Conservation (phyloP, 2,329 filamentous ascomycete genomes). For the Pseudodiploospora longispora region DNA sequence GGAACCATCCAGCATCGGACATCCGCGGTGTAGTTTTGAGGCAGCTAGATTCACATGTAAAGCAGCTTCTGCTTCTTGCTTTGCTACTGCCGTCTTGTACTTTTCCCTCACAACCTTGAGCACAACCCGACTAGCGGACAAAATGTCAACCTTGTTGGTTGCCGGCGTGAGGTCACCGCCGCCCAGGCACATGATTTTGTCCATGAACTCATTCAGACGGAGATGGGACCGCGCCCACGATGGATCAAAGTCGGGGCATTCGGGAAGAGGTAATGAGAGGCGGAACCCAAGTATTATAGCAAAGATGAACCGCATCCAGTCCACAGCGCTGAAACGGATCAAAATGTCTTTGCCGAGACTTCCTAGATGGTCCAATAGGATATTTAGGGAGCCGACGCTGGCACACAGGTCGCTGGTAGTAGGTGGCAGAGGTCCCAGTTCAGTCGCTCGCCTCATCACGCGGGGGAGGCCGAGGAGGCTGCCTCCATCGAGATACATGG, state of each 20-base stretch:
- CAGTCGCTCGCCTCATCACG: neutral
- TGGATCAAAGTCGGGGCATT: slow-evolving; percentile 28
- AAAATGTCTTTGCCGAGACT: slow-evolving; percentile 23
- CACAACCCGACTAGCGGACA: slow-evolving; percentile 38
- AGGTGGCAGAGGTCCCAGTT: slow-evolving; percentile 8
- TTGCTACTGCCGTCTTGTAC: slow-evolving; percentile 28
- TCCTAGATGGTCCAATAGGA: slow-evolving; percentile 25
- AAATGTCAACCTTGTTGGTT: slow-evolving; percentile 29
- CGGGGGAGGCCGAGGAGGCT: slow-evolving; percentile 22
- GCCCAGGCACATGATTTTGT: slow-evolving; percentile 21
- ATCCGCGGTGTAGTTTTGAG: slow-evolving; percentile 20
- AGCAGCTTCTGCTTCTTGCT: slow-evolving; percentile 11
- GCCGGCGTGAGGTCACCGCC: slow-evolving; percentile 15
- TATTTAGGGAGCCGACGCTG: slow-evolving; percentile 18
- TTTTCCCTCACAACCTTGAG: slow-evolving; percentile 38
- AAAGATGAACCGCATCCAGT: slow-evolving; percentile 36
- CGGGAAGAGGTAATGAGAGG: slow-evolving; percentile 36
- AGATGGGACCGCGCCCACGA: slow-evolving; percentile 31
- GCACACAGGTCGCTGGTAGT: slow-evolving; percentile 14
- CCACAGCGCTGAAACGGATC: slow-evolving; percentile 29
- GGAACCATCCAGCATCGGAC: slow-evolving; percentile 45
- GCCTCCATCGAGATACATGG: slow-evolving; percentile 32
- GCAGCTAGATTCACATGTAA: slow-evolving; percentile 16
- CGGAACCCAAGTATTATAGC: slow-evolving; percentile 35
- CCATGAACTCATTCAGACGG: slow-evolving; percentile 31